A percentile compares a stretch with the other conserved stretches of the same genome.
Conservation (phyloP, 352 stramenopile genomes). For the Pythium periplocum region DNA sequence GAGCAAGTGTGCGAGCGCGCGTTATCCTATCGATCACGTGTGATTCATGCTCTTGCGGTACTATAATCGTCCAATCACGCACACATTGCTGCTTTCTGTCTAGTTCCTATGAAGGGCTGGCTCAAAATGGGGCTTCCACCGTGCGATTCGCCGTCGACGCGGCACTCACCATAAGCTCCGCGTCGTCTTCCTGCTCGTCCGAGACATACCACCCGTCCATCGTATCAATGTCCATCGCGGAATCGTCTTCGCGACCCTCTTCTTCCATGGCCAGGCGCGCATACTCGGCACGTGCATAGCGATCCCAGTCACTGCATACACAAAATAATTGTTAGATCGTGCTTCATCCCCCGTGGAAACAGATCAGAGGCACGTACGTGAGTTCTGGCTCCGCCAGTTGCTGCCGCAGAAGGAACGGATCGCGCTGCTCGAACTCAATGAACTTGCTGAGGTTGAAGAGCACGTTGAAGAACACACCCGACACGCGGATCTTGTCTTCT, state of each 20-base stretch:
- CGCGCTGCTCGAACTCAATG: constrained; percentile 97
- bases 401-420: constrained; percentile 96
- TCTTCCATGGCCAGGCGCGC: constrained; percentile 96
- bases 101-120: no score
- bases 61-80: neutral
- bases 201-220: constrained; percentile 89
- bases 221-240: constrained; percentile 85
- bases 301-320: constrained; percentile 92
- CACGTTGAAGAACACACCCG: constrained; percentile 97
- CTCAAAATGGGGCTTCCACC: constrained; percentile 67
- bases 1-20: no score
- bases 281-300: constrained; percentile 96
- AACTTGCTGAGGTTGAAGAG: constrained; percentile 99
- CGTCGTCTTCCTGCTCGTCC: constrained; percentile 73
- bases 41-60: no score
- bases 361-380: constrained; percentile 42
- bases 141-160: constrained; percentile 32
- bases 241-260: constrained; percentile 89
- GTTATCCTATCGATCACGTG: no score
- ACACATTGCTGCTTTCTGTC: neutral
- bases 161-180: constrained; percentile 30
- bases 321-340: neutral
- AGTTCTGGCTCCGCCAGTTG: constrained; percentile 85
- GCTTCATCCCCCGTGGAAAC: constrained; percentile 4
- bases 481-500: constrained; percentile 87